phyloP scores from a whole-genome alignment of 257 asterid species.

The Solanum paucissectum region DNA sequence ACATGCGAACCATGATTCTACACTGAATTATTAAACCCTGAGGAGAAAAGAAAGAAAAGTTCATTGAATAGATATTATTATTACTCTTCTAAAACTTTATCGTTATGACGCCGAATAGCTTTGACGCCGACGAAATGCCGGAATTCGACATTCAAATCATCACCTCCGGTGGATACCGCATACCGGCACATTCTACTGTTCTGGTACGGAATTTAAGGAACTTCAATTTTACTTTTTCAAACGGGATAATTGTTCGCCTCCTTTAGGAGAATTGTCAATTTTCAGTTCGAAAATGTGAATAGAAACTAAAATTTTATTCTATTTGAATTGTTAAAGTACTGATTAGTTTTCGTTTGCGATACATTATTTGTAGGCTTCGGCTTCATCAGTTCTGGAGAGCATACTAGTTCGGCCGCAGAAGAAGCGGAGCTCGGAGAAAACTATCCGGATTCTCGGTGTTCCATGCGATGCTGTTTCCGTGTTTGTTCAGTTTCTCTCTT shows the following conservation, averaged over 20 bases:
- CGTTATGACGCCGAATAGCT: slow-evolving; percentile 1
- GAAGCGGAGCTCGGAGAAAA: slow-evolving; percentile 40
- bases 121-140: slow-evolving; percentile 30
- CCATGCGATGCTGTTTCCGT: slow-evolving; percentile 75
- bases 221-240: background rate
- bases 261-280: too few species aligned
- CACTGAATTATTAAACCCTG: background rate
- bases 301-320: background rate
- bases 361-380: slow-evolving; percentile 41
- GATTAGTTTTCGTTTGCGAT: background rate
- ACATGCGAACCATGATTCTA: background rate
- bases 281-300: background rate
- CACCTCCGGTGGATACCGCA: slow-evolving; percentile 52
- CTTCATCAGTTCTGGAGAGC: slow-evolving; percentile 78
- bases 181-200: slow-evolving; percentile 61
- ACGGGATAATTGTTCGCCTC: background rate
- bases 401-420: slow-evolving; percentile 57
- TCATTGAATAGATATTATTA: background rate
- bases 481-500: slow-evolving; percentile 60
- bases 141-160: slow-evolving; percentile 47
- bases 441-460: slow-evolving; percentile 65
- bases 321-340: background rate
- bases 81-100: background rate
- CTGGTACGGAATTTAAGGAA: slow-evolving; percentile 31
- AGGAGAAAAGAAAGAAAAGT: background rate